Conservation (phyloP, 768 basidiomycete species). For the Boletellus ananas region DNA sequence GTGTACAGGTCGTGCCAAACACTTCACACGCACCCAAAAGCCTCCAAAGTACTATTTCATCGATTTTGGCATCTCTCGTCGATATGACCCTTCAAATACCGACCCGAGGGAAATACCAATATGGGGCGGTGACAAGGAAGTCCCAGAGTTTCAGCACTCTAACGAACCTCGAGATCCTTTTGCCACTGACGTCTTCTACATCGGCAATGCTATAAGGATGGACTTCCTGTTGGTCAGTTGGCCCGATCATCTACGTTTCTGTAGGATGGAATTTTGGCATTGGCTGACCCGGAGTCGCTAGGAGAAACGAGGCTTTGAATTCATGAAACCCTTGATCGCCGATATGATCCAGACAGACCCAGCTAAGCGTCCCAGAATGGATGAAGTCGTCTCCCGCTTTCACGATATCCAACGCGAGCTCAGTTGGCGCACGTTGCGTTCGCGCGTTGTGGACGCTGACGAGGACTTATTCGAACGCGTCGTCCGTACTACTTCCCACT, state of each 20-base stretch:
- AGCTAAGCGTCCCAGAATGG: conserved; percentile 33
- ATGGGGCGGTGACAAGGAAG: conserved; percentile 40
- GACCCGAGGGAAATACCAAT: conserved; percentile 29
- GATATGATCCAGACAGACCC: conserved; percentile 38
- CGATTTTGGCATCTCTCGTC: conserved; percentile 33
- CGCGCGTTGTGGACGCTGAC: conserved; percentile 19
- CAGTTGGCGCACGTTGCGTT: conserved; percentile 20
- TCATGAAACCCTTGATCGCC: conserved; percentile 31
- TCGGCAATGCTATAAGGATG: conserved; percentile 37
- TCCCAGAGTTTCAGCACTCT: conserved; percentile 35
- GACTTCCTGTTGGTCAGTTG: conserved; percentile 30
- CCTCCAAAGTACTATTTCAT: conserved; percentile 15
- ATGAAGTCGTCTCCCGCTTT: conserved; percentile 30
- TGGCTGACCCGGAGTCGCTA: not conserved
- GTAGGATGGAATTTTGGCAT: too few relatives aligned
- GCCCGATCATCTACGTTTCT: too few relatives aligned
- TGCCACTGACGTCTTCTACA: conserved; percentile 40
- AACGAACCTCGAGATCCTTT: conserved; percentile 36
- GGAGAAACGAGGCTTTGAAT: conserved; percentile 19
- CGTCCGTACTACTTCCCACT: conserved; percentile 15
- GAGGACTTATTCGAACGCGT: conserved; percentile 13
- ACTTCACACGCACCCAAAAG: conserved; percentile 27
- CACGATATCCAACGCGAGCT: conserved; percentile 2
- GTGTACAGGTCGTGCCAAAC: conserved; percentile 15
- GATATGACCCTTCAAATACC: conserved; percentile 26